Evolutionary conservation across 2,329 filamentous ascomycete genomes (phyloP).

Genomic region (Hymenoscyphus fraxineus): DNA sequence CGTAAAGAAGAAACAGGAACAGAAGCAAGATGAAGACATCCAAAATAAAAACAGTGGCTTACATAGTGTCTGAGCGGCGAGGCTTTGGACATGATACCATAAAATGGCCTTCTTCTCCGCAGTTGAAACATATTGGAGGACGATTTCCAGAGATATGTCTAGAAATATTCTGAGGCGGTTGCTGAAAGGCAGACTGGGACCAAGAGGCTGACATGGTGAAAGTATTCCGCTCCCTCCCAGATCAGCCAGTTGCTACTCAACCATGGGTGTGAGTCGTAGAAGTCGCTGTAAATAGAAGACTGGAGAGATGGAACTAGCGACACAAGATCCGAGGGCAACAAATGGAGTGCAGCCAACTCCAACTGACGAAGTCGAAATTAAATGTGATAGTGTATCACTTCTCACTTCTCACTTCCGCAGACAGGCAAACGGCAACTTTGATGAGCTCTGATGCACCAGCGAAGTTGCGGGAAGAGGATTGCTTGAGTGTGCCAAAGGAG

Average conservation of each 20-base stretch:
- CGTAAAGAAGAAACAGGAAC: background rate
- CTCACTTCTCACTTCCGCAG: background rate
- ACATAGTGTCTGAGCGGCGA: conserved; percentile 47
- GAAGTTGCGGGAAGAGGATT: background rate
- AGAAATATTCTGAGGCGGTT: conserved; percentile 7
- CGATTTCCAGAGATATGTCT: conserved; percentile 21
- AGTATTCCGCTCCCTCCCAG: conserved; percentile 5
- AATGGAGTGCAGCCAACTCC: background rate
- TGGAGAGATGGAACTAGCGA: background rate
- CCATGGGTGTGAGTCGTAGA: background rate
- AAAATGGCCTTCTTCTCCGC: conserved; percentile 49
- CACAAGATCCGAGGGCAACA: background rate
- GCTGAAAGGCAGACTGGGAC: conserved; percentile 23
- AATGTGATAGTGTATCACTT: background rate
- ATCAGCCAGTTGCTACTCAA: background rate
- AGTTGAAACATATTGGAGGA: conserved; percentile 50
- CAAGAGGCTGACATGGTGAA: conserved; percentile 26
- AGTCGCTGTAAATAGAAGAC: background rate
- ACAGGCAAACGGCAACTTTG: background rate
- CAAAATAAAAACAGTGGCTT: conserved; percentile 35
- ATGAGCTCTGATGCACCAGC: background rate
- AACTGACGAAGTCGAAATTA: too few species aligned
- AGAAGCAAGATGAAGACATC: background rate
- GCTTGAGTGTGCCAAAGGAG: background rate
- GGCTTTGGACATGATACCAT: conserved; percentile 51